Conservation (phyloP, 495 filamentous ascomycete species). For the Letharia lupina region DNA sequence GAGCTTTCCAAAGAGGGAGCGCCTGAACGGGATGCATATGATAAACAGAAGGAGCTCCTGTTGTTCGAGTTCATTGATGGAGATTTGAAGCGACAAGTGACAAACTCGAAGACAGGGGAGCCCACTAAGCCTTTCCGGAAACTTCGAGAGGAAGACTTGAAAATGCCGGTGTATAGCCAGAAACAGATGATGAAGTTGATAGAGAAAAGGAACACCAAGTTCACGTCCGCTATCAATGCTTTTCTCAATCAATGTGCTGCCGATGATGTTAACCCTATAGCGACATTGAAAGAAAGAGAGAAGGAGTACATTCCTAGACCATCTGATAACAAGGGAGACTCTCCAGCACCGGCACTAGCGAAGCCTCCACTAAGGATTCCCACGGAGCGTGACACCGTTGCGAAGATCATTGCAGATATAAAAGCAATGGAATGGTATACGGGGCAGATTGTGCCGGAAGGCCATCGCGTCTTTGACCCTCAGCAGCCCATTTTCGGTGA, state of each 20-base stretch:
- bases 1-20: slow-evolving; percentile 28
- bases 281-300: slow-evolving; percentile 45
- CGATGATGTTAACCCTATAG: slow-evolving; percentile 57
- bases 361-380: slow-evolving; percentile 61
- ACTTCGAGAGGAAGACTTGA: slow-evolving; percentile 68
- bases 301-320: slow-evolving; percentile 42
- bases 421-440: slow-evolving; percentile 79
- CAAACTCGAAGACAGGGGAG: slow-evolving; percentile 61
- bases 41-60: slow-evolving; percentile 53
- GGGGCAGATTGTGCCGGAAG: slow-evolving; percentile 87
- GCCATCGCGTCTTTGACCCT: slow-evolving; percentile 85
- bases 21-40: slow-evolving; percentile 28
- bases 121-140: slow-evolving; percentile 53
- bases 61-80: slow-evolving; percentile 90
- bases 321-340: slow-evolving; percentile 40
- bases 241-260: slow-evolving; percentile 69
- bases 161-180: slow-evolving; percentile 89
- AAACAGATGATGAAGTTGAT: slow-evolving; percentile 86
- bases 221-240: slow-evolving; percentile 62
- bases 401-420: slow-evolving; percentile 79
- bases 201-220: slow-evolving; percentile 84
- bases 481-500: slow-evolving; percentile 79
- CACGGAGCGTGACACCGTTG: slow-evolving; percentile 68
- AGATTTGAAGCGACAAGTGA: slow-evolving; percentile 75
- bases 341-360: slow-evolving; percentile 35